Evolutionary conservation across 1,284 basidiomycete species (phyloP).

Genomic region (Porogramme epimiltina): DNA sequence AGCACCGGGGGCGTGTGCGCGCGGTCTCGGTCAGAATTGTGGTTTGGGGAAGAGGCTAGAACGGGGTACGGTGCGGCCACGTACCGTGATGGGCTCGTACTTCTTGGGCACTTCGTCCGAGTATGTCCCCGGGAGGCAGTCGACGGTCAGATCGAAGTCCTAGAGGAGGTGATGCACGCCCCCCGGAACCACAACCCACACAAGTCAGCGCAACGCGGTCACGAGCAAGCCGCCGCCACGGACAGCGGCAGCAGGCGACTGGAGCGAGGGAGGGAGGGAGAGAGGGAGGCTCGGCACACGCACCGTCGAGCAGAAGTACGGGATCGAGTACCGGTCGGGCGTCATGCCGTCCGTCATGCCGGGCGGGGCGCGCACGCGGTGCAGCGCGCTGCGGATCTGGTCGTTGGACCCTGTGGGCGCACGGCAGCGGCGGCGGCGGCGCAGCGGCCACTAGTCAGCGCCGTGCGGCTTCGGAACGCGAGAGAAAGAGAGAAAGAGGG

Average conservation of each 20-base stretch:
- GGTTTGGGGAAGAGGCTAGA: too few species aligned
- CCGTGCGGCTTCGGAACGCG: too few species aligned
- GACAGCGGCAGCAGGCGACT: too few species aligned
- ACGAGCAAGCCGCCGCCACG: too few species aligned
- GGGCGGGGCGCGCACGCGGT: conserved; percentile 53
- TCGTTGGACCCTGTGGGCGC: conserved; percentile 52
- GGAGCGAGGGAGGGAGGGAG: conserved; percentile 9
- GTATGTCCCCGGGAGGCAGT: conserved; percentile 51
- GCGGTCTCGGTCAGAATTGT: neutral
- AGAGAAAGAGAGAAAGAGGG: too few species aligned
- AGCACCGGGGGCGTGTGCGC: neutral
- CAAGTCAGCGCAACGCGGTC: too few species aligned
- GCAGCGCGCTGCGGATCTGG: conserved; percentile 54
- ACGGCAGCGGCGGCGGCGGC: neutral
- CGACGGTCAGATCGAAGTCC: conserved; percentile 42
- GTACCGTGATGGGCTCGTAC: conserved; percentile 39
- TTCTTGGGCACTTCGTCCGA: conserved; percentile 40
- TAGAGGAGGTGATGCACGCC: too few species aligned
- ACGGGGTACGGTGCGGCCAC: too few species aligned
- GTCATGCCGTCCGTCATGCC: conserved; percentile 34
- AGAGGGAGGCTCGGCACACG: too few species aligned
- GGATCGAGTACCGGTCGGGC: conserved; percentile 53
- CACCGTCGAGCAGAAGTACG: conserved; percentile 42
- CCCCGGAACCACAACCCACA: too few species aligned
- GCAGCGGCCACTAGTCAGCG: too few species aligned